Evolutionary conservation across 345 rosid genomes (phyloP), one percentile per base, ranked within the genome.

Genomic region (Leavenworthia alabamica): DNA sequence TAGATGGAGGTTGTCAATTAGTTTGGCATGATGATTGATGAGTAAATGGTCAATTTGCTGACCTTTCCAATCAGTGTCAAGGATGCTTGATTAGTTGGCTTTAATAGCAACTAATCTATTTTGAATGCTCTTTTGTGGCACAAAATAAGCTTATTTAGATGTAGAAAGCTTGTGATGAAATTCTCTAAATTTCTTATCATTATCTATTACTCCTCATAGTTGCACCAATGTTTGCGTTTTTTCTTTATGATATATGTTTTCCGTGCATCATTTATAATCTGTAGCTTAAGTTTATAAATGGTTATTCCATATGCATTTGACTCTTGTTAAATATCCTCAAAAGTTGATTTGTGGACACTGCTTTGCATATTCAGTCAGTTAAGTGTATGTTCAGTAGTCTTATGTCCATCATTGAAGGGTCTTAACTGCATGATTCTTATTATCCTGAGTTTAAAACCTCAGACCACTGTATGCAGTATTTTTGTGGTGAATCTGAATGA

Each of bases 401-500:
- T 48, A 28, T 29, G 46, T 55, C 46, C 11, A 35, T 13, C 13
- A 43, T 28, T 43, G 36, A 42, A 53, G 43, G n/a, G n/a, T n/a
- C n/a, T n/a, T n/a, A n/a, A n/a, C n/a, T n/a, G n/a, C n/a, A n/a
- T n/a, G n/a, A n/a, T n/a, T n/a, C n/a, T n/a, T n/a, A n/a, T n/a
- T n/a, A n/a, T n/a, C n/a, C n/a, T n/a, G n/a, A n/a, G n/a, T n/a
- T n/a, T n/a, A n/a, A n/a, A n/a, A n/a, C n/a, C n/a, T n/a, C n/a
- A n/a, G n/a, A n/a, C 67, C 56, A 31, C 43, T 40, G 8, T 60
- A 33, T 39, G 61, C 29, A 16, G 46, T 75, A 48, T 75, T 27
- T 35, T 28, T 64, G 62, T 50, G 80, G 74, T 57, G 68, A 54
- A 57, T 77, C 86, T 82, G 76, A 81, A 77, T 56, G 64, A 68